phyloP scores from a whole-genome alignment of 768 basidiomycete species.

The Lyophyllum semitale region DNA sequence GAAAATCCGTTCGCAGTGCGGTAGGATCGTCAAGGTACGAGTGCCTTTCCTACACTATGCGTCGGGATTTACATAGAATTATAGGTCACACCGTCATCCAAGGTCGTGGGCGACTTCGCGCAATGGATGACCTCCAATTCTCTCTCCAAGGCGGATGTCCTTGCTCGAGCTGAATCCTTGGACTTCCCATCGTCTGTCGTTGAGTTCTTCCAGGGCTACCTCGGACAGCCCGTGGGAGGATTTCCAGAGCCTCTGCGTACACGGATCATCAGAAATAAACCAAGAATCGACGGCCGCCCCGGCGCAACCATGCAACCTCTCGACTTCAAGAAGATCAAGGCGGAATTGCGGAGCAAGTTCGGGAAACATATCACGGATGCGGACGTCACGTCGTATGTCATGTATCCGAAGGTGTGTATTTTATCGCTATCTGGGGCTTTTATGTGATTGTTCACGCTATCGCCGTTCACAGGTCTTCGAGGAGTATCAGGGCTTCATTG shows the following conservation, averaged over 20 bases:
- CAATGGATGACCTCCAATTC: constrained; percentile 99
- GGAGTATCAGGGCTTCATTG: constrained; percentile 92
- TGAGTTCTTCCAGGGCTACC: constrained; percentile 99
- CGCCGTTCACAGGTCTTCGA: constrained; percentile 76
- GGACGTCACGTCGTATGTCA: constrained; percentile 94
- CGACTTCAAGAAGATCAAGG: constrained; percentile 96
- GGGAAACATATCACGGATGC: constrained; percentile 92
- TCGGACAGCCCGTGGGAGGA: constrained; percentile 96
- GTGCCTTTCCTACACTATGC: not conserved
- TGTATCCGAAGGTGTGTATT: constrained; percentile 89
- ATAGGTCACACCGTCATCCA: constrained; percentile 96
- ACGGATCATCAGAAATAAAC: constrained; percentile 90
- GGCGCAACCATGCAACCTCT: constrained; percentile 85
- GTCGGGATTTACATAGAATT: not conserved
- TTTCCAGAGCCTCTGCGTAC: constrained; percentile 97
- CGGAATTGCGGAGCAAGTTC: constrained; percentile 88
- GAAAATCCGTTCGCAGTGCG: constrained; percentile 59
- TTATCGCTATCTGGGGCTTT: not conserved
- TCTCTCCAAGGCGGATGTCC: constrained; percentile 82
- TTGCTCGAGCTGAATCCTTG: constrained; percentile 82
- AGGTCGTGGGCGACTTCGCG: constrained; percentile 98
- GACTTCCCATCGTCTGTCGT: constrained; percentile 98
- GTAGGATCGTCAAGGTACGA: constrained; percentile 89
- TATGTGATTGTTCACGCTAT: not conserved
- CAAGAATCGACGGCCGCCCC: constrained; percentile 91